phyloP scores from a whole-genome alignment of 2,329 filamentous ascomycete species.

The Chalaropsis thielavioides region DNA sequence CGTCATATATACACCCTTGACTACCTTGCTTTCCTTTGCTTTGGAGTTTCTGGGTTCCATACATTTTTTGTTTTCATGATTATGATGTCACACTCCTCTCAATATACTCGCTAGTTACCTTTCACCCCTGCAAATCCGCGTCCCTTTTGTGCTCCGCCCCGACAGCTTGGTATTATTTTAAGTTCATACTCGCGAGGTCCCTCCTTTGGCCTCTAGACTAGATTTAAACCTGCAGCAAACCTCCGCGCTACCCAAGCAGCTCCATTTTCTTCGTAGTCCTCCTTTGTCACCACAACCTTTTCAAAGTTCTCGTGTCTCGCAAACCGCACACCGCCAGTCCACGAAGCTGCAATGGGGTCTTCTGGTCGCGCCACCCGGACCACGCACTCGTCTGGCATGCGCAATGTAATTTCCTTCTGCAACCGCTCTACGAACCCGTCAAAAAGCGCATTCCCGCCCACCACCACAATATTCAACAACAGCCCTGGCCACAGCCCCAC shows the following conservation, averaged over 20 bases:
- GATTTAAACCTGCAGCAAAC: conserved; percentile 34
- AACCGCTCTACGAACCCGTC: conserved; percentile 70
- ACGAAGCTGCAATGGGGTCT: conserved; percentile 67
- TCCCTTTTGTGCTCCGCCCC: neutral
- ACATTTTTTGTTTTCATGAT: conserved; percentile 6
- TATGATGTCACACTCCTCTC: conserved; percentile 4
- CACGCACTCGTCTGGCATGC: conserved; percentile 61
- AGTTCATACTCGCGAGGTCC: no score
- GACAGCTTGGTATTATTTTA: neutral
- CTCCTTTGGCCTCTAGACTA: conserved; percentile 3
- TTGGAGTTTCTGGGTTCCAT: conserved; percentile 3
- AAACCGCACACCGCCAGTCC: conserved; percentile 69
- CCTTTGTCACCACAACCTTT: conserved; percentile 60
- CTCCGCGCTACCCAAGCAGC: conserved; percentile 57
- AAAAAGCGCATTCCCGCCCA: conserved; percentile 72
- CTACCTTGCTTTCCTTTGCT: neutral
- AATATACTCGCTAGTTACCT: neutral
- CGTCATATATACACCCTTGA: neutral
- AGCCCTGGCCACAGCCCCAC: conserved; percentile 72
- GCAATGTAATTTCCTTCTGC: conserved; percentile 56
- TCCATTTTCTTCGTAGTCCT: conserved; percentile 83
- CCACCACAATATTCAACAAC: conserved; percentile 73
- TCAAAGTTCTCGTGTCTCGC: conserved; percentile 55
- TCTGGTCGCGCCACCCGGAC: conserved; percentile 56
- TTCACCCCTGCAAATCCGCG: neutral